A percentile compares a stretch with the other conserved stretches of the same genome.
These are phyloP conservation scores for Bonia amplexicaulis DNA, from an alignment of 176 grass and related monocot species.

Conservation along the genomic window DNA sequence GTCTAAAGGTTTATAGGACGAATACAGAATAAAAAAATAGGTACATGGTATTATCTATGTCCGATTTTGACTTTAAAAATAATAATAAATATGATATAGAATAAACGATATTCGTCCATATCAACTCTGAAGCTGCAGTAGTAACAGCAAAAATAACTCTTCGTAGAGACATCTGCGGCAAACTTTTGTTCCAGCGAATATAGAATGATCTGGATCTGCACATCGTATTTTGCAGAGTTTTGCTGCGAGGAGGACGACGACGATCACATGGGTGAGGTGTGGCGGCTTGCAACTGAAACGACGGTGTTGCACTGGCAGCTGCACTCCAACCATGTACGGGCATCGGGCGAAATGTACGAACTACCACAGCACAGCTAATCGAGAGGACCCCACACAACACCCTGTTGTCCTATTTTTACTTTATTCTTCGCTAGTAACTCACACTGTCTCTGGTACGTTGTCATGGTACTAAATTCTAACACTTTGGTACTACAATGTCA, in stretches of 20 bases:
- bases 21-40: too few relatives aligned
- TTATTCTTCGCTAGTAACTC: too few relatives aligned
- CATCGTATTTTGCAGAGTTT: not conserved
- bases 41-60: too few relatives aligned
- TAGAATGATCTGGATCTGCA: not conserved
- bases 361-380: not conserved
- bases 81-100: too few relatives aligned
- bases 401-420: too few relatives aligned
- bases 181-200: not conserved
- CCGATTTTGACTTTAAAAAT: too few relatives aligned
- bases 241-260: not conserved
- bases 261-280: not conserved
- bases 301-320: not conserved
- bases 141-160: not conserved
- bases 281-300: not conserved
- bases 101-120: too few relatives aligned
- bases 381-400: not conserved
- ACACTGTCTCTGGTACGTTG: too few relatives aligned
- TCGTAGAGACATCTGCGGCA: not conserved
- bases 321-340: not conserved
- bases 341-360: not conserved
- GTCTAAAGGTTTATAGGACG: too few relatives aligned
- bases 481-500: too few relatives aligned
- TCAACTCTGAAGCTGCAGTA: too few relatives aligned
- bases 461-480: too few relatives aligned